Conservation (phyloP, 2,329 filamentous ascomycete species). For the Talaromyces amestolkiae region DNA sequence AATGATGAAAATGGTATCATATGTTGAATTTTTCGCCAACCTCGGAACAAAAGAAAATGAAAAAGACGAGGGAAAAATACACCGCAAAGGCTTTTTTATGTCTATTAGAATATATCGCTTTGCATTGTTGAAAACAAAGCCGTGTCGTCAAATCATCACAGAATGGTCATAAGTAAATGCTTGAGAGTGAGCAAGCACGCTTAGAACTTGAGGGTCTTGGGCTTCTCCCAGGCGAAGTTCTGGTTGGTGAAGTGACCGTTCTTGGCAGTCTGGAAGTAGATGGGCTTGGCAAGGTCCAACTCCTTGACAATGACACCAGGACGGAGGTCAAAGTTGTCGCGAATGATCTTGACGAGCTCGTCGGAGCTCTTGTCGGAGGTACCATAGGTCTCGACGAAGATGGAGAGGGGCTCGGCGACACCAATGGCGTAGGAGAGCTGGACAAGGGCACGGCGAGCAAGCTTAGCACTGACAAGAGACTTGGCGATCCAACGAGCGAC, state of each 20-base stretch:
- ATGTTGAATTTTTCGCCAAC: constrained; percentile 49
- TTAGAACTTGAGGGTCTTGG: constrained; percentile 91
- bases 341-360: constrained; percentile 92
- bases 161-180: constrained; percentile 20
- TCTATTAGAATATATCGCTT: constrained; percentile 42
- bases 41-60: constrained; percentile 39
- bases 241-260: constrained; percentile 99
- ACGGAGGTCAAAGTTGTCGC: constrained; percentile 93
- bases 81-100: constrained; percentile 26
- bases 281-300: constrained; percentile 89
- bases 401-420: constrained; percentile 94
- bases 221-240: constrained; percentile 96
- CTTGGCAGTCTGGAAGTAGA: constrained; percentile 98
- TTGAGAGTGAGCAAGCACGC: constrained; percentile 24
- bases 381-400: constrained; percentile 97
- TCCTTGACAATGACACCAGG: constrained; percentile 98
- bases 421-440: constrained; percentile 99
- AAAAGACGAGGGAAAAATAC: constrained; percentile 34
- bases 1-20: constrained; percentile 45
- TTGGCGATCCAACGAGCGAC: constrained; percentile 98
- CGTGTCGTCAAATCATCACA: constrained; percentile 46
- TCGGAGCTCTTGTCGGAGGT: constrained; percentile 86
- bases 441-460: constrained; percentile 88
- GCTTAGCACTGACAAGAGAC: constrained; percentile 84
- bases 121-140: constrained; percentile 53